phyloP scores from a whole-genome alignment of 495 filamentous ascomycete species.

The Darksidea phi region DNA sequence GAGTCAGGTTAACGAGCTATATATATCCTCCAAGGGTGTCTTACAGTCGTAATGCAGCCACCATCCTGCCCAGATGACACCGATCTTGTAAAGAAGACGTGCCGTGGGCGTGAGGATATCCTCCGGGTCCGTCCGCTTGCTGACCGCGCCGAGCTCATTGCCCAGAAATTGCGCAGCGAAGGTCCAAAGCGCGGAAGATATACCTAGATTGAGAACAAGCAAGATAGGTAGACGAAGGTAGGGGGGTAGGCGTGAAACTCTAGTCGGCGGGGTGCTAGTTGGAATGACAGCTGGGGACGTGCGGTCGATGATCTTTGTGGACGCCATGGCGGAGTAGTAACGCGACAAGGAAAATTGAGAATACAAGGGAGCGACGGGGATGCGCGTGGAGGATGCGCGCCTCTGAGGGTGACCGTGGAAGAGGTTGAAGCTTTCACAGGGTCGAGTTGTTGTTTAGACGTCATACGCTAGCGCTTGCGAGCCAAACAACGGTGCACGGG shows the following conservation, averaged over 20 bases:
- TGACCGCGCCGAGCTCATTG: slow-evolving; percentile 61
- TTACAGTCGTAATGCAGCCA: slow-evolving; percentile 66
- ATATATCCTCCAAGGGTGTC: slow-evolving; percentile 23
- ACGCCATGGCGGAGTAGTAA: slow-evolving; percentile 6
- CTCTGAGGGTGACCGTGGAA: background rate
- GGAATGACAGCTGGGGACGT: slow-evolving; percentile 19
- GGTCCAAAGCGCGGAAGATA: slow-evolving; percentile 59
- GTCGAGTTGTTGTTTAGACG: slow-evolving; percentile 14
- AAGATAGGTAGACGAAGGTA: slow-evolving; percentile 61
- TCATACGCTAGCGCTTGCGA: background rate
- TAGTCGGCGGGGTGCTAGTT: slow-evolving; percentile 7
- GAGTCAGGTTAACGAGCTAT: background rate
- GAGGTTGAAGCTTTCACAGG: background rate
- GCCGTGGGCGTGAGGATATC: slow-evolving; percentile 54
- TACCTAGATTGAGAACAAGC: slow-evolving; percentile 59
- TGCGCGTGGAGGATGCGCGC: slow-evolving; percentile 15
- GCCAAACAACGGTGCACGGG: too few species aligned
- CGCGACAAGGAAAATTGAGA: background rate
- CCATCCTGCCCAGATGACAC: slow-evolving; percentile 71
- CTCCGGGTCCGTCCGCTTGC: slow-evolving; percentile 59
- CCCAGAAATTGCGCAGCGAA: slow-evolving; percentile 51
- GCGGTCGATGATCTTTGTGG: slow-evolving; percentile 12
- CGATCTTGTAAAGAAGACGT: slow-evolving; percentile 64
- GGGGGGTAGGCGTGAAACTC: slow-evolving; percentile 47
- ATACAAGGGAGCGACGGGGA: slow-evolving; percentile 7